A percentile compares a stretch with the other conserved stretches of the same genome.
These are phyloP conservation scores for Penicillium canariense DNA, from an alignment of 495 filamentous ascomycete species.

Conservation along the genomic window DNA sequence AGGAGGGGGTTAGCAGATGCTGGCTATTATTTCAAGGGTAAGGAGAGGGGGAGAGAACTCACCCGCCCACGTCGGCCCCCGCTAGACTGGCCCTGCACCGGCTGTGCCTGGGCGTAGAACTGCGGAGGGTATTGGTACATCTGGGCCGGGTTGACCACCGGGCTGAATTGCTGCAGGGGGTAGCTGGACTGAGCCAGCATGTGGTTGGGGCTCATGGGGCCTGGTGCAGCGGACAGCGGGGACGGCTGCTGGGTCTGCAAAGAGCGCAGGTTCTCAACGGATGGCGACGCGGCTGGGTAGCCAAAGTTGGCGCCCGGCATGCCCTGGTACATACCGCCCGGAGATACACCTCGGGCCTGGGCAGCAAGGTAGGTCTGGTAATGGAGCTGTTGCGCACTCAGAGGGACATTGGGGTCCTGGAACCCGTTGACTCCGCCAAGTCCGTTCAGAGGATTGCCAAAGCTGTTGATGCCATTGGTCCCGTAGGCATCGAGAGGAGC, in stretches of 20 bases:
- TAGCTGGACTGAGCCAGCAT: slow-evolving; percentile 46
- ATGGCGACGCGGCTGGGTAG: slow-evolving; percentile 39
- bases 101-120: slow-evolving; percentile 47
- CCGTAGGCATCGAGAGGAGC: slow-evolving; percentile 44
- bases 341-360: slow-evolving; percentile 45
- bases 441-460: slow-evolving; percentile 30
- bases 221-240: slow-evolving; percentile 33
- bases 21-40: not conserved
- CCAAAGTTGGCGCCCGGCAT: slow-evolving; percentile 39
- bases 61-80: slow-evolving; percentile 52
- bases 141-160: slow-evolving; percentile 43
- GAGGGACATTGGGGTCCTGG: slow-evolving; percentile 39
- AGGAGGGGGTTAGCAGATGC: not conserved
- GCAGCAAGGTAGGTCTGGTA: slow-evolving; percentile 46
- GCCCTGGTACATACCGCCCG: slow-evolving; percentile 41
- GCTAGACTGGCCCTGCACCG: slow-evolving; percentile 43
- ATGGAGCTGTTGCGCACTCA: slow-evolving; percentile 47
- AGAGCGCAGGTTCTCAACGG: slow-evolving; percentile 43
- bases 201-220: slow-evolving; percentile 39
- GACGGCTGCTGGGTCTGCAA: slow-evolving; percentile 38
- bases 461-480: slow-evolving; percentile 36
- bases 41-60: slow-evolving; percentile 19
- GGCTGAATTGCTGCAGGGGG: slow-evolving; percentile 47
- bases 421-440: slow-evolving; percentile 27
- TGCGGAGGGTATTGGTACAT: slow-evolving; percentile 55